Base-by-base conservation (phyloP, 148 eudicot genomes). In the Dianthus caryophyllus region DNA sequence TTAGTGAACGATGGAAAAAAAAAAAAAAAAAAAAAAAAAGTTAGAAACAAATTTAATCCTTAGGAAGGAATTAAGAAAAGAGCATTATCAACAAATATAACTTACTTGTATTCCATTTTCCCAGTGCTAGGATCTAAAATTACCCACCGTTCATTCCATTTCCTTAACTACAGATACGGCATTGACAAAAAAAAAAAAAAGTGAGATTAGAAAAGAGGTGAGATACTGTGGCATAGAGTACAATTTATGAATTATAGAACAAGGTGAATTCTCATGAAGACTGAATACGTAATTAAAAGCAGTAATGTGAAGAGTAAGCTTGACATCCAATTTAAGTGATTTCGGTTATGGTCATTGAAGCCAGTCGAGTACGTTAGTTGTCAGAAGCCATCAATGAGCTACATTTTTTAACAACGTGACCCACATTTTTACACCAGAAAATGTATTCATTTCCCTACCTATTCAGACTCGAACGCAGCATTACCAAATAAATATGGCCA, bases 121-220 rank as follows among this genome's bases (percentile, higher is more conserved):
- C 98, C 98, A 18, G 98, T 94, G 56, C 92, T 94, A 55, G 98
- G 98, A 77, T 94, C 98, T 72, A 94, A 79, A 77, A 86, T 83
- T 75, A 94, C 87, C 98, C 98, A 94, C 69, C 98, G 85, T 75
- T 94, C 98, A 10, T 94, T 94, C 98, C 97, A 94, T 76, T 94
- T 94, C 75, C 95, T 81, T 71, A 94, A 79, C 98, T 94, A 65
- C 65, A 70, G 27, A 73, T 51, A 62, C 66, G 17, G 10, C 48
- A n/a, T n/a, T n/a, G n/a, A n/a, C n/a, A n/a, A 61, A 22, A 46
- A 50, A 53, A 22, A 17, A 67, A 5, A 52, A 41, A 44, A 33
- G 12, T n/a, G 57, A 21, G 9, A 43, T 51, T 24, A 67, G 47
- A 50, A n/a, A 38, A 68, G 29, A 53, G 26, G 25, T 52, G 44